Evolutionary conservation across 176 grass and related monocot genomes (phyloP), one percentile per base, ranked within the genome.

Genomic region (Aegilops longissima): DNA sequence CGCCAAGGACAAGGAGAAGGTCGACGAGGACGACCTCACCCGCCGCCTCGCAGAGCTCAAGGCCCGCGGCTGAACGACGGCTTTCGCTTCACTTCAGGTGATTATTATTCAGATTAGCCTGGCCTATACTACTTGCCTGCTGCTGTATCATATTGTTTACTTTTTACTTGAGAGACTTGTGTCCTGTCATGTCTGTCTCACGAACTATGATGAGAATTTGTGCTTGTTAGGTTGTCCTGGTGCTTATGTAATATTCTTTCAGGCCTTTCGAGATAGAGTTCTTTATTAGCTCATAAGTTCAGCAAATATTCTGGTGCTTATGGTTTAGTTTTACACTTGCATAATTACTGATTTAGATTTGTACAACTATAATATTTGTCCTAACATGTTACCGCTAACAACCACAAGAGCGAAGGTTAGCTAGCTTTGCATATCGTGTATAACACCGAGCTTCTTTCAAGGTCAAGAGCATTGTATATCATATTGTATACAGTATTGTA

Each of bases 21-120:
- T 98, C 33, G 97, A 98, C 12, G 93, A 96, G 90, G 96, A 96
- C 23, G 94, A 98, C 78, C 97, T 98, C 70, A 86, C 97, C 5
- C 83, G 94, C 30, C 92, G 97, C 70, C 90, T 98, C 9, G 94
- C 92, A 0, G 97, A 98, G 23, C 92, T 96, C 27, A 95, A 95
- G 90, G 93, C 96, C 11, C 92, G 88, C 31, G 96, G 93, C 51
- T 92, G 59, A 88, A 18, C 51, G 2, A 0, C 6, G 2, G 25
- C n/a, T 38, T 66, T 18, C 14, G 0, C 49, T 73, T 83, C 59
- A 10, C 4, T 24, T 83, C 80, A 90, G 89, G 89, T 89, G 83
- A 82, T 62, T 33, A 45, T 73, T 24, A 2, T 73, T 78, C 42
- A 54, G 3, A 83, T 27, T 52, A 52, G 49, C 49, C 49, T 52